phyloP scores from a whole-genome alignment of 2,329 filamentous ascomycete species.

The Colletotrichum euphorbiae region DNA sequence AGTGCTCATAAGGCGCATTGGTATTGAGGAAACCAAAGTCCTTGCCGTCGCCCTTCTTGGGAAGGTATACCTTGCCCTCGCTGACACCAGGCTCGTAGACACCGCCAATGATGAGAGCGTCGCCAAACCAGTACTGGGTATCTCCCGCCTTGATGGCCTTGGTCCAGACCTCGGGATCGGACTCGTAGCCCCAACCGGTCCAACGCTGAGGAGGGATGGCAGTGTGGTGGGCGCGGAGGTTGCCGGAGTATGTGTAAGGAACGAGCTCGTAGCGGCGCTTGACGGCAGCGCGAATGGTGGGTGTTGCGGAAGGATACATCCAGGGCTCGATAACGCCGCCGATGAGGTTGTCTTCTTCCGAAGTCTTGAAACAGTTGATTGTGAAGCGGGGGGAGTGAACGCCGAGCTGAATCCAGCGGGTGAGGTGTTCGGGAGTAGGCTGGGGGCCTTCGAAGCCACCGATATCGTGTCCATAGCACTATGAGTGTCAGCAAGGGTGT shows the following conservation, averaged over 20 bases:
- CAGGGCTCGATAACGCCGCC: conserved; percentile 82
- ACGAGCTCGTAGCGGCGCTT: conserved; percentile 78
- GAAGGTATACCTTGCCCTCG: conserved; percentile 71
- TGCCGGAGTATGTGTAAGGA: conserved; percentile 76
- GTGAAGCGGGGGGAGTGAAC: conserved; percentile 77
- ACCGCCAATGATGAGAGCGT: conserved; percentile 73
- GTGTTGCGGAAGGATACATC: conserved; percentile 78
- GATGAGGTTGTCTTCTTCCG: conserved; percentile 70
- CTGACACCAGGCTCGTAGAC: conserved; percentile 71
- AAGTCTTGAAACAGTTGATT: conserved; percentile 84
- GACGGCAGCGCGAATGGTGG: conserved; percentile 72
- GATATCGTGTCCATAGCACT: conserved; percentile 79
- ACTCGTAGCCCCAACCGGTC: conserved; percentile 79
- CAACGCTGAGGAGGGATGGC: conserved; percentile 76
- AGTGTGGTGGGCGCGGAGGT: conserved; percentile 69
- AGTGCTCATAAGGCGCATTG: conserved; percentile 69
- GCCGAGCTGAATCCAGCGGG: conserved; percentile 80
- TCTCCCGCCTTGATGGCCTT: conserved; percentile 71
- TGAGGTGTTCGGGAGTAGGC: conserved; percentile 75
- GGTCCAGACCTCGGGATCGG: conserved; percentile 74
- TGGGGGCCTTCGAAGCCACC: conserved; percentile 81
- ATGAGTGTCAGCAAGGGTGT: conserved; percentile 4
- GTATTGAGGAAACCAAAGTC: conserved; percentile 72
- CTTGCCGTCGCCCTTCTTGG: conserved; percentile 59
- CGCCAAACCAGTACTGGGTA: conserved; percentile 79